Evolutionary conservation across 2,329 filamentous ascomycete genomes (phyloP).

Genomic region (Purpureocillium takamizusanense): DNA sequence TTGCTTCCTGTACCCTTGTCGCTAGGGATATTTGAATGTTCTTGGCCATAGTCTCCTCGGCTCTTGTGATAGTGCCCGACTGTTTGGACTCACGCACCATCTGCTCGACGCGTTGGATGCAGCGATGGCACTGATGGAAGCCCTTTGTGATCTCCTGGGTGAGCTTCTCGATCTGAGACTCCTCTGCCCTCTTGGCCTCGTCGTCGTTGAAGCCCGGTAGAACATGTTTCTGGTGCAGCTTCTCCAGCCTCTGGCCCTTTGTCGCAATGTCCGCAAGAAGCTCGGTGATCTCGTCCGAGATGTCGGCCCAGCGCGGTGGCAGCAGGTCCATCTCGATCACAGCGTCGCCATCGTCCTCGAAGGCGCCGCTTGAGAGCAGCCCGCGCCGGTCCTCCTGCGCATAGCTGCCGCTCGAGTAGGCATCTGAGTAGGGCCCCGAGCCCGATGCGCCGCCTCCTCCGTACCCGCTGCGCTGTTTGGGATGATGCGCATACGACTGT

Average conservation of each 20-base stretch:
- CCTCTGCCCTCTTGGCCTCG: conserved; percentile 76
- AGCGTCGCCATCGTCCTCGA: conserved; percentile 80
- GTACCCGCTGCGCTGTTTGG: conserved; percentile 72
- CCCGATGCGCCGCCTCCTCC: conserved; percentile 34
- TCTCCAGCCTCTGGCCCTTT: conserved; percentile 78
- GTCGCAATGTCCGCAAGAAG: conserved; percentile 70
- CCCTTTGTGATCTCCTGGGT: conserved; percentile 83
- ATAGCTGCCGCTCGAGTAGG: conserved; percentile 40
- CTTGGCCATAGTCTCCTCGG: conserved; percentile 90
- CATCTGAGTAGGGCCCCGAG: conserved; percentile 49
- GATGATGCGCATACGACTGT: conserved; percentile 95
- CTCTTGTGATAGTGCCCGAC: conserved; percentile 62
- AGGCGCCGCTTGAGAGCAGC: conserved; percentile 71
- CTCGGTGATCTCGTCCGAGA: conserved; percentile 88
- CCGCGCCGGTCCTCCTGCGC: conserved; percentile 55
- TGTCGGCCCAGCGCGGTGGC: conserved; percentile 89
- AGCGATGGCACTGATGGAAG: conserved; percentile 84
- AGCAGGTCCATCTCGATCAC: conserved; percentile 98
- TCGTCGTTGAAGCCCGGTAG: conserved; percentile 96
- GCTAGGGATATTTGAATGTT: conserved; percentile 93
- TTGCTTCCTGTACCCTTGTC: conserved; percentile 80
- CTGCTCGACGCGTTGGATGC: conserved; percentile 77
- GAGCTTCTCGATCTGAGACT: conserved; percentile 79
- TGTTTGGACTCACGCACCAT: conserved; percentile 77
- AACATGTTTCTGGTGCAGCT: conserved; percentile 93